These are phyloP conservation scores for Panaeolus cyanescens DNA, from an alignment of 768 basidiomycete genomes.

Conservation along the genomic window DNA sequence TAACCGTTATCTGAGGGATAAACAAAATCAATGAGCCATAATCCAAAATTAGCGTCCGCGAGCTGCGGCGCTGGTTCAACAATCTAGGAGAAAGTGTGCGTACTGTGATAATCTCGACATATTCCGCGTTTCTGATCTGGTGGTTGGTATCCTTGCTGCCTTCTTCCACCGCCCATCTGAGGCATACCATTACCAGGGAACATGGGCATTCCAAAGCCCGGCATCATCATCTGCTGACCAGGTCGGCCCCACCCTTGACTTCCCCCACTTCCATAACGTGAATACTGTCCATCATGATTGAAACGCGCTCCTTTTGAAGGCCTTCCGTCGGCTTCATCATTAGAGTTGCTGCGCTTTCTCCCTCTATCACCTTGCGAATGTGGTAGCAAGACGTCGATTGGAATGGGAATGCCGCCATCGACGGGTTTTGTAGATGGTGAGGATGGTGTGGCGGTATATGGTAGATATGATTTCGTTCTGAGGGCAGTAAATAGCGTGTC, in stretches of 20 bases:
- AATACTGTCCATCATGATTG: slow-evolving; percentile 63
- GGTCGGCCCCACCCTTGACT: slow-evolving; percentile 31
- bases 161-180: slow-evolving; percentile 41
- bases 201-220: slow-evolving; percentile 25
- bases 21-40: slow-evolving; percentile 1
- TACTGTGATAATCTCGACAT: slow-evolving; percentile 93
- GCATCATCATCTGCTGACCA: slow-evolving; percentile 27
- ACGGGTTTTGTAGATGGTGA: slow-evolving; percentile 43
- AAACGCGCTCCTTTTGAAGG: slow-evolving; percentile 75
- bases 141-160: slow-evolving; percentile 63
- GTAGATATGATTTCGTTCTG: slow-evolving; percentile 83
- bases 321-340: slow-evolving; percentile 61
- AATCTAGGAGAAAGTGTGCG: slow-evolving; percentile 34
- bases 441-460: slow-evolving; percentile 53
- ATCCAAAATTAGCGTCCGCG: not conserved
- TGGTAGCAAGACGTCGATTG: slow-evolving; percentile 63
- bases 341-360: slow-evolving; percentile 66
- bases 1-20: slow-evolving; percentile 75
- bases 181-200: slow-evolving; percentile 34
- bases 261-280: slow-evolving; percentile 53
- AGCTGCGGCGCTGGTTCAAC: not conserved
- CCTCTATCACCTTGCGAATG: slow-evolving; percentile 49
- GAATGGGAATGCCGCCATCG: slow-evolving; percentile 80
- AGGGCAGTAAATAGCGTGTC: slow-evolving; percentile 85
- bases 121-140: slow-evolving; percentile 76